phyloP scores from a whole-genome alignment of 331 rosid genomes.

The Malus hybrid region DNA sequence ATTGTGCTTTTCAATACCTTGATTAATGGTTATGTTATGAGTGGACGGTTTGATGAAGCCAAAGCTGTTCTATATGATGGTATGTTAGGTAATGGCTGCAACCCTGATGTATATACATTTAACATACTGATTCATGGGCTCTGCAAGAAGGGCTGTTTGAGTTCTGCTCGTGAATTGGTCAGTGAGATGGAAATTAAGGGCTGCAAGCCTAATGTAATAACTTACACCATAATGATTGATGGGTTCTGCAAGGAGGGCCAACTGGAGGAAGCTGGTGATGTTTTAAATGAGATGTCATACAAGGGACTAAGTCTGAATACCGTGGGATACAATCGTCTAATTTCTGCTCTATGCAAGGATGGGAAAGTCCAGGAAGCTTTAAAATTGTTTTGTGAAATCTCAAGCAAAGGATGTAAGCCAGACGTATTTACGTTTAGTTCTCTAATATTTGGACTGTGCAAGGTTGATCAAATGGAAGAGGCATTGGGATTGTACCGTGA shows the following conservation, averaged over 20 bases:
- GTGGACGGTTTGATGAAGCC: slow-evolving; percentile 68
- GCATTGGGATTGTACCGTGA: slow-evolving; percentile 59
- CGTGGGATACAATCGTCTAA: slow-evolving; percentile 74
- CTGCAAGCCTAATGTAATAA: slow-evolving; percentile 67
- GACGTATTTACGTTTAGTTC: slow-evolving; percentile 76
- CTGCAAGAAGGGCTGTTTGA: slow-evolving; percentile 64
- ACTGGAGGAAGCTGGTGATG: slow-evolving; percentile 45
- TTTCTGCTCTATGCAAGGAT: slow-evolving; percentile 51
- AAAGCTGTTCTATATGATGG: slow-evolving; percentile 38
- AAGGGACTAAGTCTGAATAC: slow-evolving; percentile 58
- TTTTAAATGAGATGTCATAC: slow-evolving; percentile 64
- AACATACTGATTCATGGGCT: slow-evolving; percentile 73
- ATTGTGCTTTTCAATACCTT: slow-evolving; percentile 55
- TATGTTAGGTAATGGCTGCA: slow-evolving; percentile 48
- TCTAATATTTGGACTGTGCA: slow-evolving; percentile 67
- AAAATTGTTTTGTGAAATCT: slow-evolving; percentile 50
- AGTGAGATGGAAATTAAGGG: slow-evolving; percentile 54
- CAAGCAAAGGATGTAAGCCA: slow-evolving; percentile 70
- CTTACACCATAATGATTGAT: slow-evolving; percentile 70
- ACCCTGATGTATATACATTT: slow-evolving; percentile 69
- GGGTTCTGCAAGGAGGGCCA: slow-evolving; percentile 66
- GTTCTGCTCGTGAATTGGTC: slow-evolving; percentile 54
- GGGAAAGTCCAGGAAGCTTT: slow-evolving; percentile 57
- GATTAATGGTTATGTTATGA: slow-evolving; percentile 68
- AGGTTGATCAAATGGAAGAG: slow-evolving; percentile 48